A percentile compares a stretch with the other conserved stretches of the same genome.
These are phyloP conservation scores for Asterochloris sp. DNA, from an alignment of 139 green algal genomes.

Conservation along the genomic window DNA sequence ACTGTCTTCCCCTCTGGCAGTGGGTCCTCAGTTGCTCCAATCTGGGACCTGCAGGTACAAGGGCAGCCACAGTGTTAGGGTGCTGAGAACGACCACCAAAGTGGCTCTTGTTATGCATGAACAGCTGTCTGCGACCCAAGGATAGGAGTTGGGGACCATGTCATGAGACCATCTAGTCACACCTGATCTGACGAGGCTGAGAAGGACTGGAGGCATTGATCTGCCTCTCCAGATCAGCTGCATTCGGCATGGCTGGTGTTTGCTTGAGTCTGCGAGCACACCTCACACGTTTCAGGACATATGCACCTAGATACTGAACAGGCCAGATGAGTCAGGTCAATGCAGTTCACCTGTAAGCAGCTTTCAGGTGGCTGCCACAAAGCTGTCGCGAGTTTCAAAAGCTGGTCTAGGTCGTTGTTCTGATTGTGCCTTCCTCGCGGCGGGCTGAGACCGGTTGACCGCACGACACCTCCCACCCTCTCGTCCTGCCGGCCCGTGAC, in stretches of 20 bases:
- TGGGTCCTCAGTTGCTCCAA: conserved; percentile 8
- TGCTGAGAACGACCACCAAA: too few species aligned
- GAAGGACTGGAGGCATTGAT: conserved; percentile 1
- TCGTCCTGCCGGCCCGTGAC: too few species aligned
- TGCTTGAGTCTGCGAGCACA: neutral
- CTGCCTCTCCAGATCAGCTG: neutral
- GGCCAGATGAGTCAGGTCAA: neutral
- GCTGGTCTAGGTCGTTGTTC: too few species aligned
- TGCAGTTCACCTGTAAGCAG: neutral
- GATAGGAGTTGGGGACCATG: too few species aligned
- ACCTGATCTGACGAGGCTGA: conserved; percentile 6
- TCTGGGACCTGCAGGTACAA: neutral
- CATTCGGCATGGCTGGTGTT: neutral
- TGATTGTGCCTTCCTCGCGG: too few species aligned
- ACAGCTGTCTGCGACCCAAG: too few species aligned
- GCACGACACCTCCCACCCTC: too few species aligned
- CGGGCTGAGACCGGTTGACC: too few species aligned
- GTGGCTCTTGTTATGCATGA: too few species aligned
- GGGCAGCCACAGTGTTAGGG: too few species aligned
- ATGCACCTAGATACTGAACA: neutral
- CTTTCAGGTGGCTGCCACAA: neutral
- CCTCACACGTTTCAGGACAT: neutral
- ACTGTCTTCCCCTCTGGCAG: conserved; percentile 5
- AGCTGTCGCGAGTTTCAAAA: too few species aligned
- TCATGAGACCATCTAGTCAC: too few species aligned